phyloP scores from a whole-genome alignment of 495 filamentous ascomycete species.

The Acidiella bohemica region DNA sequence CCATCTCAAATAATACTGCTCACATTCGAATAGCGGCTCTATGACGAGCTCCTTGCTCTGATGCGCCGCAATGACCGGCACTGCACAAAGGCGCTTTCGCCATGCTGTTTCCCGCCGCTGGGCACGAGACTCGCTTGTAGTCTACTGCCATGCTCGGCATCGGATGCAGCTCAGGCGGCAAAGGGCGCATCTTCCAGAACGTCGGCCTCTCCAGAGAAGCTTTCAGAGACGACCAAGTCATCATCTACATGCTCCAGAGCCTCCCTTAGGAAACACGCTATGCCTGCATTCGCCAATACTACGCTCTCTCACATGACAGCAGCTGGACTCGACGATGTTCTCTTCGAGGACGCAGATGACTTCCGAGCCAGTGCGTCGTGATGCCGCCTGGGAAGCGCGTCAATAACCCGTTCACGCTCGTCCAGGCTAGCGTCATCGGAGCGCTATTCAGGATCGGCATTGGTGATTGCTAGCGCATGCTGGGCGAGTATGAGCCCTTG shows the following conservation, averaged over 20 bases:
- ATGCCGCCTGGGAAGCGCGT: conserved; percentile 8
- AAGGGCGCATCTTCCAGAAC: not conserved
- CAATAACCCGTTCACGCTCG: conserved; percentile 11
- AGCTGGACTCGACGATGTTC: conserved; percentile 7
- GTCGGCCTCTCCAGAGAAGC: not conserved
- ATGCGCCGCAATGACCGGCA: no score
- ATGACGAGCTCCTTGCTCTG: no score
- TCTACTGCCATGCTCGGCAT: no score
- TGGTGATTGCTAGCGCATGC: conserved; percentile 3
- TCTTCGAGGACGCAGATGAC: conserved; percentile 8
- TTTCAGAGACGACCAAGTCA: not conserved
- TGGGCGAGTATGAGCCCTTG: conserved; percentile 1
- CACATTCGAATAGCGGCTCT: no score
- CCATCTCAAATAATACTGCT: no score
- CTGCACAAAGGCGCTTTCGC: no score
- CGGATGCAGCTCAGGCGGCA: no score
- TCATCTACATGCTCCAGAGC: not conserved
- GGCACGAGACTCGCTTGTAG: no score
- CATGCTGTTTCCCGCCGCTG: no score
- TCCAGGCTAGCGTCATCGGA: conserved; percentile 7
- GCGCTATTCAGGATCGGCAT: conserved; percentile 6
- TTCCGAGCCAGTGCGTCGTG: conserved; percentile 5
- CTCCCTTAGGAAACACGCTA: not conserved
- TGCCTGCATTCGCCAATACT: not conserved
- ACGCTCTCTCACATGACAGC: not conserved